Evolutionary conservation across 805 yeast species (phyloP).

Genomic region (Lachancea sp.): DNA sequence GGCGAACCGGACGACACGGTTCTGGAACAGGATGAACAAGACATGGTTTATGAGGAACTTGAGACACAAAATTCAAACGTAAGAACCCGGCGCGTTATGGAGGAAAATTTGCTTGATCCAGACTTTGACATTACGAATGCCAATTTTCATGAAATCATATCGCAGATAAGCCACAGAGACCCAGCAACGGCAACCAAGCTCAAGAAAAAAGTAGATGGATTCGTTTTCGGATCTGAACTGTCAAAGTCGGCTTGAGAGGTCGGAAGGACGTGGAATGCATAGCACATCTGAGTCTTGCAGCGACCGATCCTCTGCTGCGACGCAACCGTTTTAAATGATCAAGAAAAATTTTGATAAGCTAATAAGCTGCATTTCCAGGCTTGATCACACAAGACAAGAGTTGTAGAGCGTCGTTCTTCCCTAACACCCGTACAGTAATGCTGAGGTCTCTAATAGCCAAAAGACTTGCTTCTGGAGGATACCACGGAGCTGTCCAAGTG

Average conservation of each 20-base stretch:
- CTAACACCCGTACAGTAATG: too few species aligned
- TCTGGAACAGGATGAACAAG: slow-evolving; percentile 30
- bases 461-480: slow-evolving; percentile 13
- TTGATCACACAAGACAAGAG: too few species aligned
- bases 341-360: slow-evolving; percentile 4
- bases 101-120: not conserved
- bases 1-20: slow-evolving; percentile 31
- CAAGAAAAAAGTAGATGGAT: slow-evolving; percentile 18
- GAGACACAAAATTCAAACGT: not conserved
- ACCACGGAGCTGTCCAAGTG: slow-evolving; percentile 21
- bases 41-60: slow-evolving; percentile 22
- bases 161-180: slow-evolving; percentile 23
- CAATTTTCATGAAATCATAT: slow-evolving; percentile 27
- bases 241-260: too few species aligned
- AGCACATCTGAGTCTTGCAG: too few species aligned
- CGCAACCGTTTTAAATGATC: not conserved
- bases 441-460: slow-evolving; percentile 8
- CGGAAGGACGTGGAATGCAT: too few species aligned
- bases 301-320: too few species aligned
- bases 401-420: too few species aligned
- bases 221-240: slow-evolving; percentile 24
- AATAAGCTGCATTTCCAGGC: too few species aligned
- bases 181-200: slow-evolving; percentile 22
- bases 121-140: slow-evolving; percentile 27
- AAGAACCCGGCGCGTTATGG: not conserved